phyloP scores from a whole-genome alignment of 306 rosid genomes.

The Citrullus colocynthis region DNA sequence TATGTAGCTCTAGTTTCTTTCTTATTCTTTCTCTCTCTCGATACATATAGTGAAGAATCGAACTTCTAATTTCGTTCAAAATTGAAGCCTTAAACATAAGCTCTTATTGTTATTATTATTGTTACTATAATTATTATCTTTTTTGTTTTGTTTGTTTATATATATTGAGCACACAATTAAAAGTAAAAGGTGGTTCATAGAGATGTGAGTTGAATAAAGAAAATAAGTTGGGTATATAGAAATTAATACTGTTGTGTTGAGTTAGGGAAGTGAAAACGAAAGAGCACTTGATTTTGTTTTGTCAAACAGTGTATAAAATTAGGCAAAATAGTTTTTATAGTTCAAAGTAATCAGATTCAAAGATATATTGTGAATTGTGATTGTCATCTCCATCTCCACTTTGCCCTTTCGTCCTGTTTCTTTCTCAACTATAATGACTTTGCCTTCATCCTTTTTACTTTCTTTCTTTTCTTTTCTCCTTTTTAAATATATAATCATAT shows the following conservation, averaged over 20 bases:
- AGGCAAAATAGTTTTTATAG: background rate
- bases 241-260: background rate
- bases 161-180: background rate
- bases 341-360: background rate
- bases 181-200: background rate
- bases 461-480: background rate
- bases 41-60: no score
- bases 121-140: no score
- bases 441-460: background rate
- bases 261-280: background rate
- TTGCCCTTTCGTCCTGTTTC: background rate
- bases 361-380: background rate
- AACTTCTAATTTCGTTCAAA: no score
- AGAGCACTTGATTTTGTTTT: background rate
- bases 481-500: background rate
- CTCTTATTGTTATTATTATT: no score
- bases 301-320: background rate
- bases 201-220: background rate
- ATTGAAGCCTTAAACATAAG: no score
- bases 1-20: background rate
- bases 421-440: constrained; percentile 6
- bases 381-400: background rate
- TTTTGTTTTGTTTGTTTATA: no score
- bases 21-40: no score
- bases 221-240: background rate